phyloP scores from a whole-genome alignment of 1,284 basidiomycete genomes.

The Takashimella tepidaria region DNA sequence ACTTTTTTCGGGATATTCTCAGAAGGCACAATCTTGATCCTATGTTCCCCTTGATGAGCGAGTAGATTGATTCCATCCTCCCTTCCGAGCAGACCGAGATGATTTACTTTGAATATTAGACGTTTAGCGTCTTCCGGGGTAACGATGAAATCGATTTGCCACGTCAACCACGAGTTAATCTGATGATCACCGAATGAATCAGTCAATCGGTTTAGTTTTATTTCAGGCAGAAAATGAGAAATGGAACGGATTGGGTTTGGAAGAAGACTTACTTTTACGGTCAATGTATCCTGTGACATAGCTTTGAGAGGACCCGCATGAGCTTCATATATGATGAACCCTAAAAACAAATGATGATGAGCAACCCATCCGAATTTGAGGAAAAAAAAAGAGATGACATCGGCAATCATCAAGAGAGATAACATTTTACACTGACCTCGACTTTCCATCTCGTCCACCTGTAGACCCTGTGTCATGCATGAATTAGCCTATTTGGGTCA shows the following conservation, averaged over 20 bases:
- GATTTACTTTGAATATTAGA: constrained; percentile 4
- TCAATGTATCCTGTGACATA: constrained; percentile 4
- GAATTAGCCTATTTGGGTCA: too few relatives aligned
- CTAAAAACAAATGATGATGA: too few relatives aligned
- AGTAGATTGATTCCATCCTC: constrained; percentile 10
- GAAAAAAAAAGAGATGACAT: too few relatives aligned
- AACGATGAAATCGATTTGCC: constrained; percentile 15
- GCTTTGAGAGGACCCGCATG: constrained; percentile 16
- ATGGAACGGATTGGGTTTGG: too few relatives aligned
- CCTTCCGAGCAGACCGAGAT: constrained; percentile 1
- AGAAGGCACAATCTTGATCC: not conserved
- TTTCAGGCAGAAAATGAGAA: not conserved
- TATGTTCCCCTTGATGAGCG: not conserved
- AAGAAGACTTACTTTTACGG: constrained; percentile 9
- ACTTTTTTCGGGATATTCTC: constrained; percentile 5
- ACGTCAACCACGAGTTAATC: constrained; percentile 15
- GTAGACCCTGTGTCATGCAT: constrained; percentile 7
- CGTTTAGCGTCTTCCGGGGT: not conserved
- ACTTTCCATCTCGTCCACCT: constrained; percentile 13
- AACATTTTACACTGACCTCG: constrained; percentile 3
- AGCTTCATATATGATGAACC: constrained; percentile 17
- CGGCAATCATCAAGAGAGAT: not conserved
- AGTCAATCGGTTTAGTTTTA: too few relatives aligned
- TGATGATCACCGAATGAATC: not conserved
- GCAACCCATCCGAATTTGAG: too few relatives aligned